Percentiles rank a stretch among this genome's conserved stretches.
phyloP scores from a whole-genome alignment of 371 early-diverging fungal genomes.

The Cokeromyces recurvatus region DNA sequence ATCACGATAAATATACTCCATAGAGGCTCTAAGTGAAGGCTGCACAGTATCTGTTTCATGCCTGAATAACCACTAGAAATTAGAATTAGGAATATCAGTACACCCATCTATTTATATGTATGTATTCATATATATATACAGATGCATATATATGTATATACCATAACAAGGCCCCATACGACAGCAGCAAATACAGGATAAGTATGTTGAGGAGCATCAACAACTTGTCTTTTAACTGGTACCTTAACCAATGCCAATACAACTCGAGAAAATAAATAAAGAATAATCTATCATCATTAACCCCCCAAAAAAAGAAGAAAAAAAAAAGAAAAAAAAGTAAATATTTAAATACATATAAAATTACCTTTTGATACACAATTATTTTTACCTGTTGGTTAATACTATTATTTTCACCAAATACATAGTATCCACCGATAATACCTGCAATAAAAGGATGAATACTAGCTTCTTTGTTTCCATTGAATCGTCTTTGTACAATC shows the following conservation, averaged over 20 bases:
- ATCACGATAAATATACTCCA: slow-evolving; percentile 91
- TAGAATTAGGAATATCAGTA: not conserved
- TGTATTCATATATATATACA: too few species aligned
- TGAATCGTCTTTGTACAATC: slow-evolving; percentile 63
- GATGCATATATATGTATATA: too few species aligned
- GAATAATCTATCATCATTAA: slow-evolving; percentile 68
- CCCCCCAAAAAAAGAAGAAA: too few species aligned
- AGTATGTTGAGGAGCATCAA: slow-evolving; percentile 73
- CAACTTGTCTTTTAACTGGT: slow-evolving; percentile 62
- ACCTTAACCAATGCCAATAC: slow-evolving; percentile 83
- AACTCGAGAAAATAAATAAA: slow-evolving; percentile 92
- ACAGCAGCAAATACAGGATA: slow-evolving; percentile 92
- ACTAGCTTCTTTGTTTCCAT: slow-evolving; percentile 70
- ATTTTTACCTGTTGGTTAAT: slow-evolving; percentile 90
- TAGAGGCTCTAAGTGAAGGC: slow-evolving; percentile 86
- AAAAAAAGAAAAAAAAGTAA: too few species aligned
- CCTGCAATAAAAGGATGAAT: slow-evolving; percentile 90
- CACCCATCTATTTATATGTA: not conserved
- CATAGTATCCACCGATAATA: slow-evolving; percentile 90
- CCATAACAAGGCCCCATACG: slow-evolving; percentile 96
- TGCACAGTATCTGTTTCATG: slow-evolving; percentile 88
- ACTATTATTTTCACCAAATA: slow-evolving; percentile 92
- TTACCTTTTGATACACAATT: too few species aligned
- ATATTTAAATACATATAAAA: too few species aligned
- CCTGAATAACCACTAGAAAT: slow-evolving; percentile 67